Evolutionary conservation across 345 rosid genomes (phyloP), one percentile per base, ranked within the genome.

Genomic region (Citrus reticulata): DNA sequence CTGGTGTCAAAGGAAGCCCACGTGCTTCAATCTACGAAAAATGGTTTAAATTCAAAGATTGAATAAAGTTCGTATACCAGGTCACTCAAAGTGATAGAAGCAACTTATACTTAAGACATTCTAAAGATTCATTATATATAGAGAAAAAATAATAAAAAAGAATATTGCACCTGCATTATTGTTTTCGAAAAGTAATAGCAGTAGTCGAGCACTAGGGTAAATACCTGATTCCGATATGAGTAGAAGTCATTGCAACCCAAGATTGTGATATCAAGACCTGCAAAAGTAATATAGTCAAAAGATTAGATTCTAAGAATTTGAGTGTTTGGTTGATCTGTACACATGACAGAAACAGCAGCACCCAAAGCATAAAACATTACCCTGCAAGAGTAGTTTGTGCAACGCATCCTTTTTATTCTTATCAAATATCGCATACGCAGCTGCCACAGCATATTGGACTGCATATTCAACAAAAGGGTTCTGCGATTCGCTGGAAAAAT

Each of bases 191-290:
- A 64, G 13, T 51, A 20, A 57, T 24, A 17, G 8, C 2, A 20
- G 17, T 13, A 20, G 34, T 22, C 7, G 14, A 32, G 19, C 22
- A 5, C 58, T 17, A 51, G 37, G 42, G 29, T n/a, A 67, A 61
- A 65, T 76, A 96, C 98, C 95, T 89, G 93, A 83, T 88, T 93
- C 76, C 99, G 87, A 76, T 94, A 96, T 24, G 99, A 96, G 81
- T 96, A 96, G 87, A 94, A 94, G 86, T 96, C 98, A 85, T 94
- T 96, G 87, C 91, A 83, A 75, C 99, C 98, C 81, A 96, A 87
- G 72, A 96, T 84, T 35, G 94, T 93, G 80, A 96, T 88, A 85
- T 93, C 92, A 86, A 96, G 91, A 82, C 99, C 99, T 96, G 89
- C 84, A 86, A 39, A 80, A 72, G 37, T 72, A 77, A 79, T 79